Evolutionary conservation across 1,139 yeast genomes (phyloP), one percentile per base, ranked within the genome.

Genomic region (Kodamaea plutei): DNA sequence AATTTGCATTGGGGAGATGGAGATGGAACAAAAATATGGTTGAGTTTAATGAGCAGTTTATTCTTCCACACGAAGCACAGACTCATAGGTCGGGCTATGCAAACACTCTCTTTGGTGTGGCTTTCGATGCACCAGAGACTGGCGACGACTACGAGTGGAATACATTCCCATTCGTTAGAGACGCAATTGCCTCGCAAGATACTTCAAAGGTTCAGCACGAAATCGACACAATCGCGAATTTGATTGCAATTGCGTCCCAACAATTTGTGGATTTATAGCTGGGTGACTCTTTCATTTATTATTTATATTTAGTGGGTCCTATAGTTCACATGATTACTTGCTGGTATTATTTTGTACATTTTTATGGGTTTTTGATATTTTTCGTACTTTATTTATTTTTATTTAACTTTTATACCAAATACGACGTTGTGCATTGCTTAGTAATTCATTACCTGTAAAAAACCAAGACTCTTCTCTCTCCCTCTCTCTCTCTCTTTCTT

Each of bases 111-210:
- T 77, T 78, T 52, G 96, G 96, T 0, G 80, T 84, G 5, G 78
- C 85, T 29, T 52, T 68, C 31, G 62, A 70, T 53, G 76, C 78
- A 3, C 87, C 84, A 0, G 44, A 44, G 2, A 38, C 35, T 8
- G 56, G 54, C 24, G 47, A 48, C 6, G 41, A 45, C 13, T 69
- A 61, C 40, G 66, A 70, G 34, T 78, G 84, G 73, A 77, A 80
- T 54, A 69, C 85, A 3, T 84, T 84, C 48, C 96, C 97, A 0
- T 71, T 73, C 4, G 64, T 87, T 2, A 69, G 94, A 40, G 94
- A 87, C 48, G 76, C 76, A 2, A 51, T 83, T 25, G 64, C 61
- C 32, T 48, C 46, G 6, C 60, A 64, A 3, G 74, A 79, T 41
- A 71, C 73, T 69, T 62, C 54, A 0, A 54, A 48, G 20, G 89